phyloP scores from a whole-genome alignment of 1,284 basidiomycete species.

The Cryptococcus hybrid region DNA sequence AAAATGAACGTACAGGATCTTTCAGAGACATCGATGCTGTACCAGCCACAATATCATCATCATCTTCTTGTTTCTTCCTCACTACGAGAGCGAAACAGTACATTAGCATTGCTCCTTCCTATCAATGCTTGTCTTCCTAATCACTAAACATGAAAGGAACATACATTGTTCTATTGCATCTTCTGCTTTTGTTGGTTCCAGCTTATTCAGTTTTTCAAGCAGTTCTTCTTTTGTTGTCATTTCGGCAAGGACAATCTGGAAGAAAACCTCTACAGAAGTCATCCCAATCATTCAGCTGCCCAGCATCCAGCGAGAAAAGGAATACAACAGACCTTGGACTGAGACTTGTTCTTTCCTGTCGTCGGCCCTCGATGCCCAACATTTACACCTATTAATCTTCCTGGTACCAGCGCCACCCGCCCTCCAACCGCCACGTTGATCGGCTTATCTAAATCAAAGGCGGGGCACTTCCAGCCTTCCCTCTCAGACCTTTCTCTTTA shows the following conservation, averaged over 20 bases:
- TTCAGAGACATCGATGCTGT: constrained; percentile 84
- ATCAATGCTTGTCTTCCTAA: too few species aligned
- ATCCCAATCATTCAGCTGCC: not conserved
- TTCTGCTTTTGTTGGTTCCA: constrained; percentile 25
- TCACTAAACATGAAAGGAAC: not conserved
- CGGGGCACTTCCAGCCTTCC: constrained; percentile 93
- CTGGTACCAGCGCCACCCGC: constrained; percentile 54
- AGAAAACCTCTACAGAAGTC: constrained; percentile 69
- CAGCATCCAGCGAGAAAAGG: not conserved
- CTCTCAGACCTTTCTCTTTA: constrained; percentile 88
- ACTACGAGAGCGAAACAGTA: constrained; percentile 54
- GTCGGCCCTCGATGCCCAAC: constrained; percentile 80
- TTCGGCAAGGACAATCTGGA: constrained; percentile 79
- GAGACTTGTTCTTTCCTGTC: constrained; percentile 43
- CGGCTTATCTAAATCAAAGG: constrained; percentile 71
- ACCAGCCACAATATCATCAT: constrained; percentile 85
- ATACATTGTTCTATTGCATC: constrained; percentile 18
- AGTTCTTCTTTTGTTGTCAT: constrained; percentile 67
- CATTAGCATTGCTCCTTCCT: not conserved
- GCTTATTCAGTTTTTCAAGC: constrained; percentile 44
- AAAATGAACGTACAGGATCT: constrained; percentile 69
- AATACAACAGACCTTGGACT: constrained; percentile 33
- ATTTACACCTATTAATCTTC: constrained; percentile 66
- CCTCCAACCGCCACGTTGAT: constrained; percentile 10
- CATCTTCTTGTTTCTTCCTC: constrained; percentile 60